Percentiles rank a stretch among this genome's conserved stretches.
phyloP scores from a whole-genome alignment of 2,329 filamentous ascomycete species.

The Malbranchea zuffiana region DNA sequence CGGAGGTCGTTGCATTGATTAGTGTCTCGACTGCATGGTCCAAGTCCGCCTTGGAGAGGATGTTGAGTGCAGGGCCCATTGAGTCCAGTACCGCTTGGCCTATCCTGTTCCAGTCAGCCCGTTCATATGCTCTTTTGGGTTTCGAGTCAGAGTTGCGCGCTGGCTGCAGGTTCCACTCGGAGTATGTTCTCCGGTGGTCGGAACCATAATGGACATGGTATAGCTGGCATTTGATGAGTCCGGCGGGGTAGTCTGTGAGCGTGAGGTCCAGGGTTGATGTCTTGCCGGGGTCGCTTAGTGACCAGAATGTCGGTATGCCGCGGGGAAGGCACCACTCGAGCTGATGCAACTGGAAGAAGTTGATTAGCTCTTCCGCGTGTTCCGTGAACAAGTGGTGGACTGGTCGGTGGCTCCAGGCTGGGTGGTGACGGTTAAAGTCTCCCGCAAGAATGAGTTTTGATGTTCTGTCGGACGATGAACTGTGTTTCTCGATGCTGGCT shows the following conservation, averaged over 20 bases:
- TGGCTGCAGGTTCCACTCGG: constrained; percentile 14
- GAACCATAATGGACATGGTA: constrained; percentile 20
- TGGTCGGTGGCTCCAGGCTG: no score
- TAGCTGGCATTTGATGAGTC: constrained; percentile 17
- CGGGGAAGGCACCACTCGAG: constrained; percentile 12
- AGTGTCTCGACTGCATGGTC: not conserved
- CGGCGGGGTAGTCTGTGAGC: constrained; percentile 9
- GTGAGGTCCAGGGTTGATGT: constrained; percentile 14
- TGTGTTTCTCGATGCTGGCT: no score
- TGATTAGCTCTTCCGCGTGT: constrained; percentile 13
- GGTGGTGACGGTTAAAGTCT: no score
- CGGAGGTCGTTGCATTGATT: constrained; percentile 6
- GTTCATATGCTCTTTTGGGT: constrained; percentile 10
- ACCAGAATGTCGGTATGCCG: not conserved
- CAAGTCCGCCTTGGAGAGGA: not conserved
- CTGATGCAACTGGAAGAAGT: constrained; percentile 14
- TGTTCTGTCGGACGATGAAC: no score
- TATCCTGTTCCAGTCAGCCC: constrained; percentile 12
- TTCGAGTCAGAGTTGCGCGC: constrained; percentile 6
- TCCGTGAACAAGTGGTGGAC: not conserved
- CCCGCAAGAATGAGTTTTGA: no score
- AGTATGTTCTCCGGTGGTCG: constrained; percentile 17
- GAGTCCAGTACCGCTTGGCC: constrained; percentile 3
- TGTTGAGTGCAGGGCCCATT: constrained; percentile 1
- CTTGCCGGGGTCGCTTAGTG: constrained; percentile 11